Conservation (phyloP, 345 rosid species). For the Acer yangbiense region DNA sequence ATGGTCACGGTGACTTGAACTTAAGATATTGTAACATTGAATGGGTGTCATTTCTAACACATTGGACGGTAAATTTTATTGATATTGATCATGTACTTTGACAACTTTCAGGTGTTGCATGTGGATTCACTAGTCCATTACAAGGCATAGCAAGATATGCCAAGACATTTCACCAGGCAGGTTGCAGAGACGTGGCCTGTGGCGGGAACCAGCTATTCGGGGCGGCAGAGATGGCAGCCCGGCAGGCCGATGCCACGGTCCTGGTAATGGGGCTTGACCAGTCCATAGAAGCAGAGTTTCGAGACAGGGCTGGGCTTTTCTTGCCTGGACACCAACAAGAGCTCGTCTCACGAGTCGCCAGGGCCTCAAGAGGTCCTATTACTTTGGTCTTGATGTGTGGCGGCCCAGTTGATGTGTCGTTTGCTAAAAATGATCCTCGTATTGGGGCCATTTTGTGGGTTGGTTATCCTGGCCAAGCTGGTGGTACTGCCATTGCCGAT, state of each 20-base stretch:
- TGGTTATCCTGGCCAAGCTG: conserved; percentile 99
- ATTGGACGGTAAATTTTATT: too few relatives aligned
- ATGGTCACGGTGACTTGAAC: too few relatives aligned
- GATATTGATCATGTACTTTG: not conserved
- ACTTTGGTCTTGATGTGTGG: conserved; percentile 78
- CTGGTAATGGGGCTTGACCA: conserved; percentile 93
- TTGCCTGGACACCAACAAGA: conserved; percentile 81
- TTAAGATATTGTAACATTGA: too few relatives aligned
- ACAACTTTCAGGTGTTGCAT: conserved; percentile 55
- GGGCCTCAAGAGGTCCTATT: conserved; percentile 67
- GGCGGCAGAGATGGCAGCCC: conserved; percentile 61
- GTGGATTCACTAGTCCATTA: conserved; percentile 69
- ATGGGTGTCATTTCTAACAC: too few relatives aligned
- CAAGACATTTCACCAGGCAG: conserved; percentile 57
- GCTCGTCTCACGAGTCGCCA: conserved; percentile 72
- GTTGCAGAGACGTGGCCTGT: conserved; percentile 68
- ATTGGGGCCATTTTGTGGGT: conserved; percentile 86
- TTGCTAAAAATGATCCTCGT: conserved; percentile 81
- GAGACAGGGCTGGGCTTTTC: conserved; percentile 66
- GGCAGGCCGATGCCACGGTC: conserved; percentile 70
- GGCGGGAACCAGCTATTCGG: conserved; percentile 39
- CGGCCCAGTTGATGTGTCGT: conserved; percentile 81
- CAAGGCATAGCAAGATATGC: conserved; percentile 71
- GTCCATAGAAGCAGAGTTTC: conserved; percentile 73
- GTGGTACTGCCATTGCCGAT: conserved; percentile 86